Evolutionary conservation across 2,329 filamentous ascomycete species (phyloP).

Genomic region (Sporothrix sp.): DNA sequence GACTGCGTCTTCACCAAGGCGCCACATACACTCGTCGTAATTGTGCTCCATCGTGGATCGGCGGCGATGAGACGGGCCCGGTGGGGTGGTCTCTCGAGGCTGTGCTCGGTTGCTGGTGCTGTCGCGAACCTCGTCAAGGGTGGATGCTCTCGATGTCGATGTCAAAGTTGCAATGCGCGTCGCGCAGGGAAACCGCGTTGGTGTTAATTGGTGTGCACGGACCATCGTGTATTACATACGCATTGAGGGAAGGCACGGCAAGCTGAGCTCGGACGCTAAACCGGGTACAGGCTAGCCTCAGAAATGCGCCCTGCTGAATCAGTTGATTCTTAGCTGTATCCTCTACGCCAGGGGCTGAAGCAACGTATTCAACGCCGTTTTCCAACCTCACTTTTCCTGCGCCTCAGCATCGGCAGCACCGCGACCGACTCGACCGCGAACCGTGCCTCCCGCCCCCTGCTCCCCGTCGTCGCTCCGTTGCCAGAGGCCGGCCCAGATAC

Average conservation of each 20-base stretch:
- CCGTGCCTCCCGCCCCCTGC: no score
- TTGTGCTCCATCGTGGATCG: conserved; percentile 12
- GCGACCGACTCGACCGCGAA: not conserved
- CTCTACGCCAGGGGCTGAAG: no score
- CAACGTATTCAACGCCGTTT: conserved; percentile 1
- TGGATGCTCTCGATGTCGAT: not conserved
- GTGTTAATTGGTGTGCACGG: conserved; percentile 12
- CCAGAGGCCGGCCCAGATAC: no score
- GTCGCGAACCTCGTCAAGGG: no score
- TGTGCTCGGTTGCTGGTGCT: not conserved
- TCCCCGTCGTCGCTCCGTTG: no score
- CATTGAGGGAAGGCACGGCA: not conserved
- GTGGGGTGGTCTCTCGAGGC: no score
- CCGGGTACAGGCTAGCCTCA: not conserved
- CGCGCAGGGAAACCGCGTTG: conserved; percentile 13
- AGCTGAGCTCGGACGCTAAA: not conserved
- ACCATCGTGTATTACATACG: conserved; percentile 1
- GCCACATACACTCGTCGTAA: conserved; percentile 15
- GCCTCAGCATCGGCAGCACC: not conserved
- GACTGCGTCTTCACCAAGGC: not conserved
- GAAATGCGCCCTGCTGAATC: not conserved
- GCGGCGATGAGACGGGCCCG: no score
- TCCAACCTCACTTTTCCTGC: not conserved
- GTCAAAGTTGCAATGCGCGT: conserved; percentile 11
- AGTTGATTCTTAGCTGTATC: not conserved